Percentiles rank a stretch among this genome's conserved stretches.
Conservation (phyloP, 2,329 filamentous ascomycete species). For the Penicillium expansum region DNA sequence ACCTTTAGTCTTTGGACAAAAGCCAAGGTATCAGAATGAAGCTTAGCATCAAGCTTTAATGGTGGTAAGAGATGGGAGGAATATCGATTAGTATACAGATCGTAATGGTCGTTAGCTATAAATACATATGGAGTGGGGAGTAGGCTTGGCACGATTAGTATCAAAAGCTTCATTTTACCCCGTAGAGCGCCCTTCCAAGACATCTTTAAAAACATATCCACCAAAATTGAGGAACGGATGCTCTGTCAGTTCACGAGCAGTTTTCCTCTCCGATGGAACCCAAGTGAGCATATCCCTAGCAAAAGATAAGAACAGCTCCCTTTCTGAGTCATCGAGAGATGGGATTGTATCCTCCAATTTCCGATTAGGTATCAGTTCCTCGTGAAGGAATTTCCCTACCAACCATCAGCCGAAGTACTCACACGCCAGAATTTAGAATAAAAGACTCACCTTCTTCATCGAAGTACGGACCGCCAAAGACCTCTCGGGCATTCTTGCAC, state of each 20-base stretch:
- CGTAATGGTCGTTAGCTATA: too few relatives aligned
- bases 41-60: too few relatives aligned
- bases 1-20: too few relatives aligned
- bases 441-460: conserved; percentile 10
- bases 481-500: conserved; percentile 23
- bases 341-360: neutral
- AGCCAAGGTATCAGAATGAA: too few relatives aligned
- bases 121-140: too few relatives aligned
- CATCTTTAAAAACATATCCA: neutral
- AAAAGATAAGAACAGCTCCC: conserved; percentile 26
- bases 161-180: too few relatives aligned
- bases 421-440: neutral
- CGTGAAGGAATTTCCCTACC: conserved; percentile 1
- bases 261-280: conserved; percentile 37
- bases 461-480: conserved; percentile 30
- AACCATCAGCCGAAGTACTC: conserved; percentile 3
- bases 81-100: too few relatives aligned
- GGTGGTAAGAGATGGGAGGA: too few relatives aligned
- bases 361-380: neutral
- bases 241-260: conserved; percentile 35
- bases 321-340: neutral
- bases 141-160: too few relatives aligned
- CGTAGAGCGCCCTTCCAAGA: neutral
- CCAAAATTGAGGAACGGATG: conserved; percentile 33
- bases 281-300: conserved; percentile 36